Evolutionary conservation across 345 rosid genomes (phyloP).

Genomic region (Streptanthus diversifolius): DNA sequence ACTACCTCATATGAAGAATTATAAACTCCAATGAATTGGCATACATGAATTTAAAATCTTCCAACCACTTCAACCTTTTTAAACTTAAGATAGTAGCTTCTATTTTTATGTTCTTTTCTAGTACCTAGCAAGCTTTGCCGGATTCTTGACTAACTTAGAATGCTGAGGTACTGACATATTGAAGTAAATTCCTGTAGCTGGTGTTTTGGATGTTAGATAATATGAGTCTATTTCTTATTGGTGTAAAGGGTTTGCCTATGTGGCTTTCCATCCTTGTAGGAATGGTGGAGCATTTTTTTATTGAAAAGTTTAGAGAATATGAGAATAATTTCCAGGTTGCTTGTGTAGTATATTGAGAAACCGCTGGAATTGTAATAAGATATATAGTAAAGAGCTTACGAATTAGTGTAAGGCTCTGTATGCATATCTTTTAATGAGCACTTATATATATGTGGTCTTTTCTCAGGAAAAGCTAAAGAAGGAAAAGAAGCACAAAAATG

Average conservation of each 20-base stretch:
- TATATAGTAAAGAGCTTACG: neutral
- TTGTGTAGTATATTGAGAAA: neutral
- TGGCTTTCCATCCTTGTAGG: neutral
- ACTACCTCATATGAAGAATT: neutral
- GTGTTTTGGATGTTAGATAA: constrained; percentile 19
- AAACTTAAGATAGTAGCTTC: neutral
- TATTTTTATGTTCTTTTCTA: neutral
- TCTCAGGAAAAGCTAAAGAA: constrained; percentile 50
- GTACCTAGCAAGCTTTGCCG: neutral
- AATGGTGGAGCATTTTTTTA: neutral
- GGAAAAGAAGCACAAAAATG: constrained; percentile 55
- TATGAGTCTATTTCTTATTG: neutral
- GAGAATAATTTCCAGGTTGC: neutral
- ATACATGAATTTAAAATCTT: neutral
- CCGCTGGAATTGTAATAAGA: neutral
- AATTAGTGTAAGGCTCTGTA: neutral
- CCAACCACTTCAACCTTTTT: neutral
- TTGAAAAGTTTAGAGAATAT: neutral
- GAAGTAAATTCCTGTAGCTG: neutral
- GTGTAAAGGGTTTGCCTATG: constrained; percentile 1
- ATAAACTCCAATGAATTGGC: neutral
- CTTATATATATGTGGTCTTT: constrained; percentile 14
- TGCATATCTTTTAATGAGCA: neutral
- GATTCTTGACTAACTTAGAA: neutral
- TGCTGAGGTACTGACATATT: neutral